Evolutionary conservation across 2,329 filamentous ascomycete genomes (phyloP).

Genomic region (Akanthomyces muscarius): DNA sequence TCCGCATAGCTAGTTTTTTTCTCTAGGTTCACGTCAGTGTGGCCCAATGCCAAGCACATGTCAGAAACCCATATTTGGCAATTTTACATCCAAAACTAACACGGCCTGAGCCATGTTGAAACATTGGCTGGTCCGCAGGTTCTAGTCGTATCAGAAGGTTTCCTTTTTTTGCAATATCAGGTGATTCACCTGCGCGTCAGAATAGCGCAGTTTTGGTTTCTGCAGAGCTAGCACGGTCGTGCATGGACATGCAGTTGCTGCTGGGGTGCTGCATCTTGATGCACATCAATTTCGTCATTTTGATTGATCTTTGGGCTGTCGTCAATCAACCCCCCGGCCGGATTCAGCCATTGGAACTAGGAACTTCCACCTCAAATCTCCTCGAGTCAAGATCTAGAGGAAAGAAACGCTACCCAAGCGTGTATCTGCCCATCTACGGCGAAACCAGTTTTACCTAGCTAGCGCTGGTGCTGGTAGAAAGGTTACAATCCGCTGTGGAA

Average conservation of each 20-base stretch:
- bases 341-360: no score
- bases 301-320: not conserved
- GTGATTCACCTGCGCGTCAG: constrained; percentile 16
- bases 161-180: not conserved
- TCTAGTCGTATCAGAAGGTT: not conserved
- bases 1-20: not conserved
- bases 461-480: not conserved
- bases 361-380: no score
- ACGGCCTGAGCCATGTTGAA: not conserved
- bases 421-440: not conserved
- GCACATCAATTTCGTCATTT: not conserved
- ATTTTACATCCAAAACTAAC: not conserved
- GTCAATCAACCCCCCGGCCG: not conserved
- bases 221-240: constrained; percentile 9
- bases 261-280: constrained; percentile 4
- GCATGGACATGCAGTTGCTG: not conserved
- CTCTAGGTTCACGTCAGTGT: not conserved
- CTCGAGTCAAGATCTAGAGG: not conserved
- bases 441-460: not conserved
- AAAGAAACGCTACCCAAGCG: not conserved
- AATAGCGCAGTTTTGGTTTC: constrained; percentile 12
- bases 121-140: not conserved
- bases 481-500: constrained; percentile 12
- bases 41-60: not conserved
- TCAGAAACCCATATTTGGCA: not conserved